These are phyloP conservation scores for Dryas drummondii DNA, from an alignment of 306 rosid genomes.

Conservation along the genomic window DNA sequence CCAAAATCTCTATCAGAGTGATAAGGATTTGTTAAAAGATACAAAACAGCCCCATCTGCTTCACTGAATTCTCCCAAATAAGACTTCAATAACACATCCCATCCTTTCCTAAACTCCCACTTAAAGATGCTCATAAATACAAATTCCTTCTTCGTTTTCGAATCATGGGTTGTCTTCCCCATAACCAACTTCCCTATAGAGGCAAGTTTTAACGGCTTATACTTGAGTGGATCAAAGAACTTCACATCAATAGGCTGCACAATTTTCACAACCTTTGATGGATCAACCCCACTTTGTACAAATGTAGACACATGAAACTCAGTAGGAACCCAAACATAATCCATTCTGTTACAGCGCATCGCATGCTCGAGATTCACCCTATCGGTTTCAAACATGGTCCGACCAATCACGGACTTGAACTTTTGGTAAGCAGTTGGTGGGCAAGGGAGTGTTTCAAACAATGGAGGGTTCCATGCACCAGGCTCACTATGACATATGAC, in stretches of 20 bases:
- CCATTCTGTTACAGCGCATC: conserved; percentile 60
- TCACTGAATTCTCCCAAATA: conserved; percentile 63
- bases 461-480: conserved; percentile 86
- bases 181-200: conserved; percentile 43
- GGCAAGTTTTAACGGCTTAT: conserved; percentile 53
- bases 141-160: conserved; percentile 29
- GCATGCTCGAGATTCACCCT: conserved; percentile 59
- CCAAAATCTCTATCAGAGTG: conserved; percentile 69
- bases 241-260: conserved; percentile 85
- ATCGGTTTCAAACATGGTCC: conserved; percentile 87
- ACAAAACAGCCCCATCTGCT: conserved; percentile 55
- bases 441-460: conserved; percentile 69
- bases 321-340: conserved; percentile 90
- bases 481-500: conserved; percentile 89
- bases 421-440: conserved; percentile 61
- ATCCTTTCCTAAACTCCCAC: conserved; percentile 93
- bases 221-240: conserved; percentile 63
- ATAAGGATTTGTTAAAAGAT: conserved; percentile 76
- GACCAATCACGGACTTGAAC: conserved; percentile 70
- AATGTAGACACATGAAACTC: conserved; percentile 66
- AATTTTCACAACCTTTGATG: conserved; percentile 72
- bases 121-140: conserved; percentile 73
- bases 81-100: conserved; percentile 72
- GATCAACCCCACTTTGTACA: conserved; percentile 70
- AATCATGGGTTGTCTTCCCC: conserved; percentile 29